These are phyloP conservation scores for Mesostigma viride DNA, from an alignment of 139 green algal genomes.

Conservation along the genomic window DNA sequence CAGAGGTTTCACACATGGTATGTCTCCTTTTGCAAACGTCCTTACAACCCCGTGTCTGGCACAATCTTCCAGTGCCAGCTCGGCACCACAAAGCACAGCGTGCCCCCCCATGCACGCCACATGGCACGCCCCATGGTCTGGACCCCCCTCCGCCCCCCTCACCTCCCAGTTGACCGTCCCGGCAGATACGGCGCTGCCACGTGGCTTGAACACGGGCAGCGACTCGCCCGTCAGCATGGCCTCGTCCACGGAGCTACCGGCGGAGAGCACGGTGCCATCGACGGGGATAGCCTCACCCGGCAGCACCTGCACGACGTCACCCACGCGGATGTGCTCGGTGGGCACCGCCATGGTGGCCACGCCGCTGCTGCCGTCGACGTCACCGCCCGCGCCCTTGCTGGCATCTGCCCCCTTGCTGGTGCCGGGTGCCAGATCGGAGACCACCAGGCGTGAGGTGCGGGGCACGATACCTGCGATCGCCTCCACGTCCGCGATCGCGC, in stretches of 20 bases:
- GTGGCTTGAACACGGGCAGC: constrained; percentile 30
- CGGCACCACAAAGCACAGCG: too few species aligned
- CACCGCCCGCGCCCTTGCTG: not conserved
- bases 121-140: too few species aligned
- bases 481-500: constrained; percentile 21
- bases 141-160: too few species aligned
- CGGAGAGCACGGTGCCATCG: constrained; percentile 63
- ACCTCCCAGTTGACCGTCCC: constrained; percentile 56
- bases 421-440: too few species aligned
- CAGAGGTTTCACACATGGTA: too few species aligned
- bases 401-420: too few species aligned
- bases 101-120: too few species aligned
- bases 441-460: constrained; percentile 47
- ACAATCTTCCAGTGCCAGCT: too few species aligned
- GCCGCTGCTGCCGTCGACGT: not conserved
- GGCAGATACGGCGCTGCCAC: constrained; percentile 49
- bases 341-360: constrained; percentile 18
- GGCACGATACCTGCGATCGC: constrained; percentile 50
- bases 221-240: constrained; percentile 65
- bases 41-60: too few species aligned
- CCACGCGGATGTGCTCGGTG: constrained; percentile 13
- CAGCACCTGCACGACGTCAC: constrained; percentile 67
- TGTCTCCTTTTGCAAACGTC: too few species aligned
- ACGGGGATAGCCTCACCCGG: constrained; percentile 79
- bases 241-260: constrained; percentile 59